phyloP scores from a whole-genome alignment of 495 filamentous ascomycete genomes.

The Talaromyces adpressus region DNA sequence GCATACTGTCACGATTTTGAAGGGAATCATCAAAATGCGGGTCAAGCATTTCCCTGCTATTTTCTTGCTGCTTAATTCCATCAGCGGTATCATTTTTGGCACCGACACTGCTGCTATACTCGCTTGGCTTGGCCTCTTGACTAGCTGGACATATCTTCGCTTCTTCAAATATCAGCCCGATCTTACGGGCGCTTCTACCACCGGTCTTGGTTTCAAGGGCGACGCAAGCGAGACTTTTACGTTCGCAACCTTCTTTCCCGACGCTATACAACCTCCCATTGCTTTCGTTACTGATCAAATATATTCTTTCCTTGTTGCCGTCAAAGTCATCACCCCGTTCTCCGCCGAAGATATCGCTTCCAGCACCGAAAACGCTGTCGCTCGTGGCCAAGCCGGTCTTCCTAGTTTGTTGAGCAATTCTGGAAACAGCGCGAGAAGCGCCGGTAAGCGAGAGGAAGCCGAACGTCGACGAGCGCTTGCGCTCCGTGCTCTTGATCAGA shows the following conservation, averaged over 20 bases:
- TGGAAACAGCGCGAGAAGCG: conserved; percentile 30
- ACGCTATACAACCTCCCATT: conserved; percentile 71
- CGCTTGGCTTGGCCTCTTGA: conserved; percentile 73
- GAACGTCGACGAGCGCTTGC: conserved; percentile 85
- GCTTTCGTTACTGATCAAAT: conserved; percentile 64
- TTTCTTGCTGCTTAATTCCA: conserved; percentile 70
- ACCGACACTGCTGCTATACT: conserved; percentile 80
- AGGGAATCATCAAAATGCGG: conserved; percentile 78
- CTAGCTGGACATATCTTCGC: conserved; percentile 91
- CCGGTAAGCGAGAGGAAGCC: conserved; percentile 73
- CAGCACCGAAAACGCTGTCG: conserved; percentile 64
- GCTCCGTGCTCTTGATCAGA: conserved; percentile 84
- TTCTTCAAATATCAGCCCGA: conserved; percentile 84
- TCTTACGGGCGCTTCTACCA: conserved; percentile 44
- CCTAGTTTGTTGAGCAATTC: conserved; percentile 51
- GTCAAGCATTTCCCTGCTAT: conserved; percentile 91
- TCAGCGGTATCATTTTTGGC: conserved; percentile 73
- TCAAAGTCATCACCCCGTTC: conserved; percentile 79
- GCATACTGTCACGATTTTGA: conserved; percentile 93
- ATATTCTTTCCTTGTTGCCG: conserved; percentile 63
- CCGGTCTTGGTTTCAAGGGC: conserved; percentile 52
- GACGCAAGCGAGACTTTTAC: conserved; percentile 95
- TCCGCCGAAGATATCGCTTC: conserved; percentile 77
- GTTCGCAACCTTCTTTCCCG: conserved; percentile 92
- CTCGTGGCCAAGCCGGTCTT: conserved; percentile 59